A percentile compares a stretch with the other conserved stretches of the same genome.
Evolutionary conservation across 2,329 filamentous ascomycete species (phyloP).

Genomic region (Pyricularia grisea): DNA sequence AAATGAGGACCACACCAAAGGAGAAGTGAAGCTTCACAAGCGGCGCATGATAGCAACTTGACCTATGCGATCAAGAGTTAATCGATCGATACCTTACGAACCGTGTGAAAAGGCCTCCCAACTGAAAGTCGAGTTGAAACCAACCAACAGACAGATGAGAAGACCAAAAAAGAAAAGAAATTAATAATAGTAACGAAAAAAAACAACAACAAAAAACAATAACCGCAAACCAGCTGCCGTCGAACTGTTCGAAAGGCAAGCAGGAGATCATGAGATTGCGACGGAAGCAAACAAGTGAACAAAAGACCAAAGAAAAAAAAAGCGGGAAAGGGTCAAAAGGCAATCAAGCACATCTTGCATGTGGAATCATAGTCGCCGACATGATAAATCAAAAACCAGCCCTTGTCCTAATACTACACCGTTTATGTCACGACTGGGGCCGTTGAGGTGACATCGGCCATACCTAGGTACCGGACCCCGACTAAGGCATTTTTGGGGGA

Average conservation of each 20-base stretch:
- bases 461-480: background rate
- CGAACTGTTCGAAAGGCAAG: background rate
- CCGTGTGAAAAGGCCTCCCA: background rate
- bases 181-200: background rate
- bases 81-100: background rate
- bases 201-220: background rate
- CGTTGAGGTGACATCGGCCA: background rate
- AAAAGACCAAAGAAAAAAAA: background rate
- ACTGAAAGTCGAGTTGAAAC: background rate
- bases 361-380: background rate
- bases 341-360: background rate
- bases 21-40: background rate
- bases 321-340: background rate
- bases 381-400: background rate
- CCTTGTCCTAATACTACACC: background rate
- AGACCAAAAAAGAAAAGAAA: background rate
- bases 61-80: background rate
- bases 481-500: background rate
- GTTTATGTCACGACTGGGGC: background rate
- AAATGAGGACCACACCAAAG: background rate
- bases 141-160: background rate
- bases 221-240: background rate
- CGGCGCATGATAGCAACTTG: background rate
- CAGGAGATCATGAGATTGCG: background rate
- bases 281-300: background rate